phyloP scores from a whole-genome alignment of 257 asterid species.

The Jacaranda copaia region DNA sequence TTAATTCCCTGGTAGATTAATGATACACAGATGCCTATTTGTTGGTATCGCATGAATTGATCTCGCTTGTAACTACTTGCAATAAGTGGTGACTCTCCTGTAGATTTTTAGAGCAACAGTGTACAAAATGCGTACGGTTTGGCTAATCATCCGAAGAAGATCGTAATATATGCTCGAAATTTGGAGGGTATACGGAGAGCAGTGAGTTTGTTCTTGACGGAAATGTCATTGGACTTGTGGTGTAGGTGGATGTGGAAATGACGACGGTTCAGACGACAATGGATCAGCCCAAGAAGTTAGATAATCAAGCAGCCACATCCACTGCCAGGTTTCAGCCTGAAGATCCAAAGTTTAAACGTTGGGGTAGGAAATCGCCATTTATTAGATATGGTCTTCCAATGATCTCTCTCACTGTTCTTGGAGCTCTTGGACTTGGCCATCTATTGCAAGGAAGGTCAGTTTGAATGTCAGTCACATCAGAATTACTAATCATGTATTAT shows the following conservation, averaged over 20 bases:
- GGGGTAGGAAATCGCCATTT: constrained; percentile 86
- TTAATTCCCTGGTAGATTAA: neutral
- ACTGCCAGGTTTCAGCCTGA: constrained; percentile 42
- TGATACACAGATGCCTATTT: neutral
- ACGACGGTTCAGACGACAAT: constrained; percentile 33
- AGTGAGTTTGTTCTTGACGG: constrained; percentile 17
- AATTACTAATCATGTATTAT: neutral
- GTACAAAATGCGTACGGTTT: neutral
- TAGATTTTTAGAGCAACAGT: neutral
- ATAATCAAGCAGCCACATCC: constrained; percentile 39
- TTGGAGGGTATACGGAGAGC: neutral
- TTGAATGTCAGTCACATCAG: neutral
- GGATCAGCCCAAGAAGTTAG: constrained; percentile 47
- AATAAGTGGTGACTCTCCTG: neutral
- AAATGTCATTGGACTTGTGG: constrained; percentile 16
- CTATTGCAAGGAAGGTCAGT: constrained; percentile 93
- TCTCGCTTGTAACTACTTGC: neutral
- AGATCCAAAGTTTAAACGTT: constrained; percentile 65
- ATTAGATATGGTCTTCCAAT: constrained; percentile 91
- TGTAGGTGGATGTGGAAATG: constrained; percentile 42
- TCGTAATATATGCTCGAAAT: neutral
- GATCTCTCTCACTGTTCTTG: constrained; percentile 92
- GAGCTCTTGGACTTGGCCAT: constrained; percentile 93
- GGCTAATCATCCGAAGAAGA: neutral
- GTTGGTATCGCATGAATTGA: neutral